Base-by-base conservation (phyloP, 208 protist genomes). In the Leishmania lainsoni region DNA sequence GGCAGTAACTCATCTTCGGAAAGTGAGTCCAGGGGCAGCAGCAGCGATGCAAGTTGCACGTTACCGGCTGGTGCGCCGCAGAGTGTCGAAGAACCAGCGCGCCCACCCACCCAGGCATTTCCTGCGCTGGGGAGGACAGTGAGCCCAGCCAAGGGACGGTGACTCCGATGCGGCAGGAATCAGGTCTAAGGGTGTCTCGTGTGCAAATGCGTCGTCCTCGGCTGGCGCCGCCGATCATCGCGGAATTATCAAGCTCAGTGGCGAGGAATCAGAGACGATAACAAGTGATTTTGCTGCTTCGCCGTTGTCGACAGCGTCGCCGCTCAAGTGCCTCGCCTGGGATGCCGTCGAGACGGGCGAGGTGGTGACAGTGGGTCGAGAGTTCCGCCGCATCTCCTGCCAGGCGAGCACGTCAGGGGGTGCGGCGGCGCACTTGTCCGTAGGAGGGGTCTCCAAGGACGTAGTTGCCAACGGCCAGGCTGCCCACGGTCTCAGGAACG, bases 401-500 rank as follows among this genome's bases (percentile, higher is more conserved):
- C 56, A 75, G 52, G 54, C 29, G 70, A 49, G 32, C 51, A 29
- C 52, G 10, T 10, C 69, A 42, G 76, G 72, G 29, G 80, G 75
- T 70, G 52, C 61, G 10, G 74, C 39, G 61, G 14, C 48, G 3
- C 32, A 49, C 39, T 48, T 77, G 16, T 51, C 32, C 20, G 6
- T 66, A 12, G 54, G 29, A 4, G 52, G 12, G 9, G 56, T 10
- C 35, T 29, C 0, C 32, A 75, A 17, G 6, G 1, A 22, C 71
- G 49, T n/a, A 5, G 8, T n/a, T 1, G 76, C 77, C 81, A 81
- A 74, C 81, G 75, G 71, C 9, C 68, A 73, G 42, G 71, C 89
- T 6, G 88, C 81, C 52, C 85, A 92, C 65, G 85, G 89, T 3
- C 66, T 87, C 35, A 78, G 58, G 49, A 73, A 63, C 29, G 74